Base-by-base conservation (phyloP, 352 stramenopile species). In the Phytophthora hibernalis region DNA sequence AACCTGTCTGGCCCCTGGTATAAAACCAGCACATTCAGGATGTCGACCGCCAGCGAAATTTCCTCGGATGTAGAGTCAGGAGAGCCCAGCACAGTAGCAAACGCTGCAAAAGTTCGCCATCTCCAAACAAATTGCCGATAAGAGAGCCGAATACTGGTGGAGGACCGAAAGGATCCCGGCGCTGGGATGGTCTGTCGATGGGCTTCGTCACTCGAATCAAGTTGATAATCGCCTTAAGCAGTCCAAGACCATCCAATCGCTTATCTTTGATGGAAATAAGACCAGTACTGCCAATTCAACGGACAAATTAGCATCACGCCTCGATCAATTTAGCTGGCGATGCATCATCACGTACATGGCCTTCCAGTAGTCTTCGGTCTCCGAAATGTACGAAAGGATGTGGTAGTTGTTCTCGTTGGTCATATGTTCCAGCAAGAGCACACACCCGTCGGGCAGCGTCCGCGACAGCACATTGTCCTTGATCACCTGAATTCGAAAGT, bases 401-500 rank as follows among this genome's bases (percentile, higher is more conserved):
- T 88, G 66, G 61, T 82, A 93, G 61, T 92, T 96, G 74, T 96
- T 93, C 53, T 96, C 87, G 65, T 94, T 94, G 43, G 84, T 59
- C 61, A 96, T 85, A 54, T 92, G 84, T 33, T 93, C 86, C 24
- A 96, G 65, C 76, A 93, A 83, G 47, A 93, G 77, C 33, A 89
- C 82, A 22, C 82, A 87, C 49, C 82, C 79, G 57, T 96, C 87
- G 0, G 85, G 84, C 9, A 96, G 56, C 38, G 83, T 87, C n/a
- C 87, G 82, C 37, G 84, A 86, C 16, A 96, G 47, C 43, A 96
- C 80, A 51, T 93, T 94, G 65, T 96, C 87, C 52, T 94, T 96
- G 61, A 96, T 91, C 54, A 93, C 87, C 53, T 94, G 85, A 61
- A 96, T 93, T 37, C 87, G 87, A 54, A 89, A 96, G 69, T 96